Evolutionary conservation across 2,329 filamentous ascomycete genomes (phyloP).

Genomic region (Chaetomium globosum): DNA sequence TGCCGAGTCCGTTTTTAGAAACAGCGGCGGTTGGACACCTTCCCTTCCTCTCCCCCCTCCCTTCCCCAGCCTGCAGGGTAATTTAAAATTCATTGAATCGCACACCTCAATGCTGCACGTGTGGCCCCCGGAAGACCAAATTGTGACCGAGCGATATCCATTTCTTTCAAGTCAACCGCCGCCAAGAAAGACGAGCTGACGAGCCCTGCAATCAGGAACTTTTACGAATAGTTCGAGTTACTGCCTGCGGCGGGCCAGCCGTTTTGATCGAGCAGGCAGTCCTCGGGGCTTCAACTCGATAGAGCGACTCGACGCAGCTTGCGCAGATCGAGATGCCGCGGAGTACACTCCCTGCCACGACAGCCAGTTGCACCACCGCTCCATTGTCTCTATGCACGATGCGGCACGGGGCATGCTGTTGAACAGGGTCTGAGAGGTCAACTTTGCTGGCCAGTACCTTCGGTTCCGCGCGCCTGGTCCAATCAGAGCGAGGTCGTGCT

Average conservation of each 20-base stretch:
- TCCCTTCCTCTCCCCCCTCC: conserved; percentile 16
- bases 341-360: conserved; percentile 29
- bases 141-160: conserved; percentile 33
- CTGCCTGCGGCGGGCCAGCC: background rate
- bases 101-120: conserved; percentile 34
- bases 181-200: background rate
- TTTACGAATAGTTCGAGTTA: background rate
- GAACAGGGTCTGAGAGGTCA: conserved; percentile 16
- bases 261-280: background rate
- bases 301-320: background rate
- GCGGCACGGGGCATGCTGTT: conserved; percentile 30
- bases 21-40: conserved; percentile 22
- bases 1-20: conserved; percentile 36
- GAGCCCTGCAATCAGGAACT: background rate
- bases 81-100: conserved; percentile 35
- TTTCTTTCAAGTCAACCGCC: conserved; percentile 20
- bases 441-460: conserved; percentile 7
- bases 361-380: conserved; percentile 19
- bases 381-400: conserved; percentile 31
- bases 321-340: conserved; percentile 19
- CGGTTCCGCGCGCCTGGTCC: conserved; percentile 27
- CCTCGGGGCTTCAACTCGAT: conserved; percentile 8
- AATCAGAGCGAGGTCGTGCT: conserved; percentile 31
- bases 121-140: conserved; percentile 31
- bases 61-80: conserved; percentile 26